Evolutionary conservation across 2,329 filamentous ascomycete genomes (phyloP).

Genomic region (Fusarium paranaense): DNA sequence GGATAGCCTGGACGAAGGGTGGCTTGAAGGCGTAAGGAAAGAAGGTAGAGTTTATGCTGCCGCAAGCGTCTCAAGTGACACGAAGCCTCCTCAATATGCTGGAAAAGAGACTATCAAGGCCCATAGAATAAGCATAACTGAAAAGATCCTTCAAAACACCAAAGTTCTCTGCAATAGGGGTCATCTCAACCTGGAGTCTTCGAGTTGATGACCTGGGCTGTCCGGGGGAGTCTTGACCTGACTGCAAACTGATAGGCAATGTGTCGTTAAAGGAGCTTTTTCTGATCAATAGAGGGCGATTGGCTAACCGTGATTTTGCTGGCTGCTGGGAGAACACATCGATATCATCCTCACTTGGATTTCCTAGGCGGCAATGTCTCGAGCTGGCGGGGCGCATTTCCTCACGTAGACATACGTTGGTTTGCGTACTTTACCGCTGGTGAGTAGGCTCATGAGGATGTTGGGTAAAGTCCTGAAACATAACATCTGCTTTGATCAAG

Average conservation of each 20-base stretch:
- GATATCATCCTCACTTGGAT: neutral
- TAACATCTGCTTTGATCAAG: neutral
- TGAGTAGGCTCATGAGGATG: neutral
- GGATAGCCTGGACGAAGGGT: neutral
- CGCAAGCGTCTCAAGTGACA: neutral
- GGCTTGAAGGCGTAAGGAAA: neutral
- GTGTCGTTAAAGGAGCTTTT: neutral
- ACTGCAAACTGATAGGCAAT: neutral
- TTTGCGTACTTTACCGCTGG: neutral
- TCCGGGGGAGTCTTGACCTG: neutral
- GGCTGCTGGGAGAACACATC: neutral
- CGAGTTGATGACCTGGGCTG: neutral
- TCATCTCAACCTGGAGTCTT: conserved; percentile 55
- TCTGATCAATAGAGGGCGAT: neutral
- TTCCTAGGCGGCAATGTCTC: neutral
- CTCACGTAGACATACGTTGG: neutral
- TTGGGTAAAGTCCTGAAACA: neutral
- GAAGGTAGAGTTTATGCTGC: neutral
- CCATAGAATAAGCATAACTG: neutral
- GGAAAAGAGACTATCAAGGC: neutral
- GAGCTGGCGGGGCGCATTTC: neutral
- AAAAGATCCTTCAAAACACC: neutral
- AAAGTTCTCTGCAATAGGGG: neutral
- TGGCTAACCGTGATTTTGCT: neutral
- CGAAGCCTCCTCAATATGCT: neutral